Evolutionary conservation across 352 stramenopile species (phyloP).

Genomic region (Phytophthora cactorum): DNA sequence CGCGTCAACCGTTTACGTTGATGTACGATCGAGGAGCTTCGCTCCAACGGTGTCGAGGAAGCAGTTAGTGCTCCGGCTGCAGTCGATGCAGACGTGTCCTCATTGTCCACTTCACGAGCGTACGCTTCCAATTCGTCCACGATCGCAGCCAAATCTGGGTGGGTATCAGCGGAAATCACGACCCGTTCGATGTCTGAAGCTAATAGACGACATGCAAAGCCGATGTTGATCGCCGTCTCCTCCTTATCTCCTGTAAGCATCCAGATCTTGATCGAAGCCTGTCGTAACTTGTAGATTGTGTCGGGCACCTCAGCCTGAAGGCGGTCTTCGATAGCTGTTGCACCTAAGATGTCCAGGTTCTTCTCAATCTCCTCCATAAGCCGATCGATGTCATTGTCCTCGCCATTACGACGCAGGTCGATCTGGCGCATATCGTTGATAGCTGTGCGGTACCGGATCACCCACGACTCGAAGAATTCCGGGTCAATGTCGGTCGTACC

Average conservation of each 20-base stretch:
- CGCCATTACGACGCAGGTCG: constrained; percentile 70
- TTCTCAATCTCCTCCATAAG: constrained; percentile 90
- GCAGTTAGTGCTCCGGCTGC: constrained; percentile 4
- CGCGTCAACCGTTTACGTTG: constrained; percentile 52
- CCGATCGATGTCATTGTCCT: constrained; percentile 81
- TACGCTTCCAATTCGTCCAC: constrained; percentile 68
- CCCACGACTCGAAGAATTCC: constrained; percentile 70
- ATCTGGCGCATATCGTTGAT: constrained; percentile 91
- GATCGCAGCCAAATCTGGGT: constrained; percentile 71
- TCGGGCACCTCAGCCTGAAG: constrained; percentile 92
- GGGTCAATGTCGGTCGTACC: constrained; percentile 65
- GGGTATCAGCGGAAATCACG: constrained; percentile 81
- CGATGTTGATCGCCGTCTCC: constrained; percentile 97
- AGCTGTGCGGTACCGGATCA: constrained; percentile 67
- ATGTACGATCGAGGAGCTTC: constrained; percentile 19
- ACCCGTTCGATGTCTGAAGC: constrained; percentile 93
- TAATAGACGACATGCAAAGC: constrained; percentile 91
- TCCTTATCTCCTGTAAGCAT: constrained; percentile 96
- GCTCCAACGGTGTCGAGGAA: constrained; percentile 14
- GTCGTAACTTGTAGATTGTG: constrained; percentile 91
- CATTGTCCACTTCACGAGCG: constrained; percentile 33
- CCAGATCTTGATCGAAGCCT: constrained; percentile 95
- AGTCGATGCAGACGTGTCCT: constrained; percentile 32
- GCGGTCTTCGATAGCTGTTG: constrained; percentile 95
- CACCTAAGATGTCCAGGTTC: constrained; percentile 87